Conservation (phyloP, 2,329 filamentous ascomycete species). For the Pseudogymnoascus destructans region DNA sequence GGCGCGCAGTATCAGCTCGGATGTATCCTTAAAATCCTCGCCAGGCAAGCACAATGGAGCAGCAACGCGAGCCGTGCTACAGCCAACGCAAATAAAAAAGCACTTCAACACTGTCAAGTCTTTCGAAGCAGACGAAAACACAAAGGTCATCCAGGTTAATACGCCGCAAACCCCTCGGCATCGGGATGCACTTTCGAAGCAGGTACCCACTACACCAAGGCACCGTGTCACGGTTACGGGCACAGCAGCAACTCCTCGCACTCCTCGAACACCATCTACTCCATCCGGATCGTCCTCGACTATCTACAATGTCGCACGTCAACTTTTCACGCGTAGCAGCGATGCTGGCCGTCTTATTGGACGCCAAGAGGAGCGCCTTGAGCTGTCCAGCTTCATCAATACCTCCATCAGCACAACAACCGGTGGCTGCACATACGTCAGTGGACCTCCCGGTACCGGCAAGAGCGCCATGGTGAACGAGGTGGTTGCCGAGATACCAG, state of each 20-base stretch:
- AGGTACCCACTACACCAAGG: slow-evolving; percentile 63
- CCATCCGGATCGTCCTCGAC: slow-evolving; percentile 54
- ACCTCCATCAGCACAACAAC: slow-evolving; percentile 45
- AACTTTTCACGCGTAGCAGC: slow-evolving; percentile 61
- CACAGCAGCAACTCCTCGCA: slow-evolving; percentile 63
- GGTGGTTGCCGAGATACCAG: slow-evolving; percentile 48
- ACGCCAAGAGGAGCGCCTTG: slow-evolving; percentile 38
- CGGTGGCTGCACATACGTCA: slow-evolving; percentile 83
- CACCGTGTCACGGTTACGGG: slow-evolving; percentile 70
- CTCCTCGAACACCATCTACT: slow-evolving; percentile 61
- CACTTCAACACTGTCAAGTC: slow-evolving; percentile 30
- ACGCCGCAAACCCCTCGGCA: slow-evolving; percentile 66
- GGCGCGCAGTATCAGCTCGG: slow-evolving; percentile 28
- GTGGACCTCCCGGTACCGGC: slow-evolving; percentile 87
- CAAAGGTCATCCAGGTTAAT: slow-evolving; percentile 37
- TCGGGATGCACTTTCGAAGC: slow-evolving; percentile 60
- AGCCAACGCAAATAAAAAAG: slow-evolving; percentile 34
- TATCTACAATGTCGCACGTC: slow-evolving; percentile 75
- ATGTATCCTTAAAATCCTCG: slow-evolving; percentile 22
- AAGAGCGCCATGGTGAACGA: slow-evolving; percentile 90
- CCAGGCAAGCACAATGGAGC: slow-evolving; percentile 36
- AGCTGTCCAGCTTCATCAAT: slow-evolving; percentile 57
- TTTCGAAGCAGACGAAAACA: slow-evolving; percentile 31
- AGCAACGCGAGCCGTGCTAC: slow-evolving; percentile 30
- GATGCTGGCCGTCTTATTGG: slow-evolving; percentile 25